Base-by-base conservation (phyloP, 148 eudicot genomes). In the Cornus kousa region DNA sequence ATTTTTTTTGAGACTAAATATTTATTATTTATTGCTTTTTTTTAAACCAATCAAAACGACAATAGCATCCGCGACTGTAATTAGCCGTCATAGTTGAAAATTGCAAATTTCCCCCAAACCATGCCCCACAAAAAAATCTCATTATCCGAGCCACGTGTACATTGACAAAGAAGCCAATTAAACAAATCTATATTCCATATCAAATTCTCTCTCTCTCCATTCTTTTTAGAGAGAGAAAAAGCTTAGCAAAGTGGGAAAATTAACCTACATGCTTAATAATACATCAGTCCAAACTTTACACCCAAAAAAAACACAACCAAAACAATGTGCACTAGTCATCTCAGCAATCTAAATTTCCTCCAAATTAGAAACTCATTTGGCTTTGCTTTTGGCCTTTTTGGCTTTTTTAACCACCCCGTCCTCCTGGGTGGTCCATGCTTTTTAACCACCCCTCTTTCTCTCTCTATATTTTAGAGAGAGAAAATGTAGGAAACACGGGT, bases 121-220 rank as follows among this genome's bases (percentile, higher is more conserved):
- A 43, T 43, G 48, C 1, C 5, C 6, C 48, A 6, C 10, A 43
- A 43, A 35, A 43, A 43, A 43, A 43, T 4, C 6, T 43, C 48
- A 43, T 9, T 43, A 43, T 43, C 48, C 48, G 48, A 43, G 48
- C 48, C 48, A 43, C 48, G 48, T 43, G 48, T 43, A 43, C 48
- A 43, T 43, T 43, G 48, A 43, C 5, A 0, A 43, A 43, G 48
- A 5, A 43, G 10, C 48, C 9, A 43, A 43, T 35, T 28, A 28
- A 39, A 39, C 9, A 7, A 43, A 53, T 53, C 59, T 11, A 53
- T 53, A 14, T 53, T 12, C 59, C 86, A 86, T 1, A 82, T 88
- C 82, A 83, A 78, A 17, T 84, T 78, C 70, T 9, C 67, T 19
- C 67, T 19, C 46, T 9, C 46, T 9, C 24, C 55, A 2, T 57